Evolutionary conservation across 129 eudicot species (phyloP).

Genomic region (Pulicaria dysenterica): DNA sequence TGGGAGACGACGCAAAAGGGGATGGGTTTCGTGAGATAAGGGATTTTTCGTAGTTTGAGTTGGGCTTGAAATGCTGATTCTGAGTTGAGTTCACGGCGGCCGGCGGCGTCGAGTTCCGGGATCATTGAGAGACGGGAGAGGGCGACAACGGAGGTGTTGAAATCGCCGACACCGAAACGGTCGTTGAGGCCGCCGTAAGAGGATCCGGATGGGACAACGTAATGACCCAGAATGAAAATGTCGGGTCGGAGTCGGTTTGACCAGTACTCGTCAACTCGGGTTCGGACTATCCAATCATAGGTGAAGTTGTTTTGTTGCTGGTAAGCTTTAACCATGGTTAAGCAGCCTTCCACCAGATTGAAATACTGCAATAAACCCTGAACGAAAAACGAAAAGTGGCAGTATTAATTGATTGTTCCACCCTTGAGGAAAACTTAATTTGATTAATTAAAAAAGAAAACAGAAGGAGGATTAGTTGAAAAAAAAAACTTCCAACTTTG

Average conservation of each 20-base stretch:
- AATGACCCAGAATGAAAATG: slow-evolving; percentile 58
- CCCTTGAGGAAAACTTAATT: not conserved
- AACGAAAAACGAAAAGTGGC: slow-evolving; percentile 1
- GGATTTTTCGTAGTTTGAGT: slow-evolving; percentile 48
- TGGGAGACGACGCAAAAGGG: slow-evolving; percentile 85
- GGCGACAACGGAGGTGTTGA: slow-evolving; percentile 60
- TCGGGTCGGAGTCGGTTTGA: slow-evolving; percentile 55
- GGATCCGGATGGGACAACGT: slow-evolving; percentile 85
- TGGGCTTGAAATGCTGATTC: slow-evolving; percentile 82
- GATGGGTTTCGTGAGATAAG: slow-evolving; percentile 40
- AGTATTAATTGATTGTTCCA: not conserved
- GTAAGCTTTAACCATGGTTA: slow-evolving; percentile 64
- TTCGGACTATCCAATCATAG: slow-evolving; percentile 87
- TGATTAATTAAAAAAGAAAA: not conserved
- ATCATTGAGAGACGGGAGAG: slow-evolving; percentile 82
- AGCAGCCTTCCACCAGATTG: slow-evolving; percentile 77
- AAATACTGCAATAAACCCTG: slow-evolving; percentile 93
- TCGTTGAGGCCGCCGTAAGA: slow-evolving; percentile 86
- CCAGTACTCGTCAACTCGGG: slow-evolving; percentile 93
- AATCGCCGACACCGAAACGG: slow-evolving; percentile 80
- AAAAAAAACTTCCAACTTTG: too few relatives aligned
- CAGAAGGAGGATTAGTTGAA: too few relatives aligned
- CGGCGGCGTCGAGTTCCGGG: slow-evolving; percentile 62
- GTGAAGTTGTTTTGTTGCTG: slow-evolving; percentile 70
- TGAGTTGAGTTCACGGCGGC: slow-evolving; percentile 68